Evolutionary conservation across 768 basidiomycete species (phyloP).

Genomic region (Pleurotus pulmonarius): DNA sequence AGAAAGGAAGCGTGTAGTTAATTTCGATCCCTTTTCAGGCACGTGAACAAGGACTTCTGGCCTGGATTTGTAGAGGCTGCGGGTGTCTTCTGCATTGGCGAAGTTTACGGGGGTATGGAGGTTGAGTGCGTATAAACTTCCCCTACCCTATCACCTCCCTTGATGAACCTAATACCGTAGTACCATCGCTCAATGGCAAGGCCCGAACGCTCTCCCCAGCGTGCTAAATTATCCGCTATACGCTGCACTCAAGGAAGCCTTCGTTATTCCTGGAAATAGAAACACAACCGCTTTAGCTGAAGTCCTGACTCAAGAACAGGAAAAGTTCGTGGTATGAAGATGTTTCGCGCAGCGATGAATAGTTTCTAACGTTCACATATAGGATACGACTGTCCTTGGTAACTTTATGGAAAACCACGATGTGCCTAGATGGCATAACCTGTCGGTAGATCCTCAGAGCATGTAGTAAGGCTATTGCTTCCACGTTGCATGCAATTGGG

Average conservation of each 20-base stretch:
- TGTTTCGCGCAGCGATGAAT: neutral
- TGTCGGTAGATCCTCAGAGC: conserved; percentile 69
- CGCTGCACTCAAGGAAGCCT: conserved; percentile 56
- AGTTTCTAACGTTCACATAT: neutral
- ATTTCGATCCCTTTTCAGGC: conserved; percentile 36
- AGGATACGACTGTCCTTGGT: conserved; percentile 50
- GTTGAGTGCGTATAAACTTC: conserved; percentile 35
- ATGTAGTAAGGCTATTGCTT: conserved; percentile 44
- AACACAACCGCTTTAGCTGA: conserved; percentile 58
- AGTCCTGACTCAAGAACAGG: conserved; percentile 29
- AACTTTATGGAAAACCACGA: conserved; percentile 84
- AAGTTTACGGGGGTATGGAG: conserved; percentile 60
- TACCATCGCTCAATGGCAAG: conserved; percentile 56
- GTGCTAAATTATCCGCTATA: conserved; percentile 74
- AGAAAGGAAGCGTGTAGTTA: neutral
- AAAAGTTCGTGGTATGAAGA: too few species aligned
- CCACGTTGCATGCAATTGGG: neutral
- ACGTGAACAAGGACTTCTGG: conserved; percentile 77
- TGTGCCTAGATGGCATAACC: conserved; percentile 67
- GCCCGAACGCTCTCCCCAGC: conserved; percentile 57
- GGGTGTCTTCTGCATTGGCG: conserved; percentile 84
- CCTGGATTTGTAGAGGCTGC: conserved; percentile 68
- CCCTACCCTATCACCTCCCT: neutral
- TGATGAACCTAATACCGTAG: conserved; percentile 26
- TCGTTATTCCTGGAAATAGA: conserved; percentile 63